Conservation (phyloP, 2,329 filamentous ascomycete species). For the Penicillium verrucosum region DNA sequence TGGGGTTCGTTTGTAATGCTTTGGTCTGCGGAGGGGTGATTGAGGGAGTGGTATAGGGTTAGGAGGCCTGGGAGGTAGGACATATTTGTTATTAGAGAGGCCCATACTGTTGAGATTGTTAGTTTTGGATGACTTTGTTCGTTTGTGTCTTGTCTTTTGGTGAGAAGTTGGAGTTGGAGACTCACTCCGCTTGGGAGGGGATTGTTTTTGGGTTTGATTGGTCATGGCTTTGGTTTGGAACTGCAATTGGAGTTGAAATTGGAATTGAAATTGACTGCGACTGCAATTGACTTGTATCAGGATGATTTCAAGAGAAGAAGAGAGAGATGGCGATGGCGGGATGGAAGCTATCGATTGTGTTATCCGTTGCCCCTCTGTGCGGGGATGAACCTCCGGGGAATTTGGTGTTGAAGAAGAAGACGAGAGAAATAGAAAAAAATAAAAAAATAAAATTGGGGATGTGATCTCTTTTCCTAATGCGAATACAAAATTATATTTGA, state of each 20-base stretch:
- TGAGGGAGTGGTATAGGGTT: slow-evolving; percentile 71
- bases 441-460: neutral
- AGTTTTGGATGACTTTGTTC: neutral
- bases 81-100: slow-evolving; percentile 75
- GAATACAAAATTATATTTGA: neutral
- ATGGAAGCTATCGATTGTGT: neutral
- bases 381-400: neutral
- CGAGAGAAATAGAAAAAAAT: neutral
- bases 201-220: neutral
- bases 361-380: neutral
- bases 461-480: neutral
- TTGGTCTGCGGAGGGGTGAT: slow-evolving; percentile 36
- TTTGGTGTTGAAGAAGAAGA: neutral
- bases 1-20: neutral
- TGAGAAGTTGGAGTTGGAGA: neutral
- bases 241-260: neutral
- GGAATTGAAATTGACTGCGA: neutral
- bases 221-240: neutral
- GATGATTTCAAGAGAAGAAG: neutral
- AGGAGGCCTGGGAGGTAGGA: slow-evolving; percentile 74
- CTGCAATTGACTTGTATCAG: neutral
- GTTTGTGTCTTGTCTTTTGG: neutral
- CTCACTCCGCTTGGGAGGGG: slow-evolving; percentile 7
- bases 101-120: slow-evolving; percentile 62
- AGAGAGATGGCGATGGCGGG: neutral